A percentile compares a stretch with the other conserved stretches of the same genome.
Evolutionary conservation across 1,284 basidiomycete species (phyloP).

Genomic region (Peniophora sp.): DNA sequence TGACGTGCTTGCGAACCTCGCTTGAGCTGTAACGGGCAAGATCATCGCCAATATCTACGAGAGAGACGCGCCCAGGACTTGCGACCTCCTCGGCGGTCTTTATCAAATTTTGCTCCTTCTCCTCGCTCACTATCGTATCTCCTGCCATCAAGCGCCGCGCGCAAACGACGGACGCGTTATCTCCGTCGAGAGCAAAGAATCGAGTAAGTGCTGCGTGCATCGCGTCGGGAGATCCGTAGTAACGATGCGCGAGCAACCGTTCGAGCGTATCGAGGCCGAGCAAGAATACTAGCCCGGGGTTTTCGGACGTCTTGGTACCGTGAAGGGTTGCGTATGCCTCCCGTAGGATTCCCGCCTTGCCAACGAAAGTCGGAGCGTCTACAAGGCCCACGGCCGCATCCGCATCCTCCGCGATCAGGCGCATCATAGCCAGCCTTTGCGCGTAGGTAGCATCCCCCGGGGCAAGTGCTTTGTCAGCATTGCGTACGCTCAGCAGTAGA

Average conservation of each 20-base stretch:
- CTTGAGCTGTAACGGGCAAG: conserved; percentile 68
- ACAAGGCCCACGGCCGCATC: conserved; percentile 80
- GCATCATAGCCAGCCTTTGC: conserved; percentile 83
- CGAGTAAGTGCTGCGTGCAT: conserved; percentile 52
- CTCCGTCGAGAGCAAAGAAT: conserved; percentile 54
- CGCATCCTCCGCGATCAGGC: conserved; percentile 45
- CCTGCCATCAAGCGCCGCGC: conserved; percentile 40
- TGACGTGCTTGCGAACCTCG: conserved; percentile 50
- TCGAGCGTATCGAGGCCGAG: conserved; percentile 87
- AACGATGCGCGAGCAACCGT: conserved; percentile 75
- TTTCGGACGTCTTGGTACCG: background rate
- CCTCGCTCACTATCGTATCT: conserved; percentile 14
- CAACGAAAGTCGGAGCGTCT: conserved; percentile 84
- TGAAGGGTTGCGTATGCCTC: conserved; percentile 37
- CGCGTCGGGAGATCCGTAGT: conserved; percentile 52
- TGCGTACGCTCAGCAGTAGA: conserved; percentile 79
- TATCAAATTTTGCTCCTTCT: conserved; percentile 25
- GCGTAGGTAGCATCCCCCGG: conserved; percentile 64
- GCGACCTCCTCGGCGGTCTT: conserved; percentile 42
- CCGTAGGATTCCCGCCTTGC: conserved; percentile 66
- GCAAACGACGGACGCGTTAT: conserved; percentile 67
- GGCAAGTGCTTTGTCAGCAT: conserved; percentile 81
- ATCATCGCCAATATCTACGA: conserved; percentile 54
- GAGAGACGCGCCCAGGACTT: conserved; percentile 37
- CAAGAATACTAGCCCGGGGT: conserved; percentile 50